Evolutionary conservation across 2,329 filamentous ascomycete species (phyloP).

Genomic region (Claviceps spartinae): DNA sequence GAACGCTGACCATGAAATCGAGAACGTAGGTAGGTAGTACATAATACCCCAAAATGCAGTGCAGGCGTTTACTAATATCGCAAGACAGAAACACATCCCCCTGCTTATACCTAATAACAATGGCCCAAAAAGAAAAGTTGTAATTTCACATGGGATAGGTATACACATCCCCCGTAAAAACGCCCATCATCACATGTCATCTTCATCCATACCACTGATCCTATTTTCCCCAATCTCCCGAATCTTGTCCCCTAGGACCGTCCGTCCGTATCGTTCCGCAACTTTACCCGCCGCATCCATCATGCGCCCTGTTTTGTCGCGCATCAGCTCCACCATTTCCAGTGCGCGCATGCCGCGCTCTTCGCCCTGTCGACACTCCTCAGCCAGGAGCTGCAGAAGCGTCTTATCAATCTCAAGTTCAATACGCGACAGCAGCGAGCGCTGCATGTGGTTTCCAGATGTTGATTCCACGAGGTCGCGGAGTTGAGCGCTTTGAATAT

Average conservation of each 20-base stretch:
- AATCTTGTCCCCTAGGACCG: conserved; percentile 81
- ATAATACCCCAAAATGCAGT: too few species aligned
- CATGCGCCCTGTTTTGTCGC: conserved; percentile 76
- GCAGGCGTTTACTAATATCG: too few species aligned
- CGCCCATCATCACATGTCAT: conserved; percentile 16
- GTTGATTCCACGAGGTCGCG: conserved; percentile 61
- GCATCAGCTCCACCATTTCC: conserved; percentile 78
- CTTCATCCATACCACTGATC: conserved; percentile 46
- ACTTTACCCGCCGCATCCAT: conserved; percentile 83
- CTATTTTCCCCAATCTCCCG: conserved; percentile 65
- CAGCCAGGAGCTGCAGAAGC: conserved; percentile 73
- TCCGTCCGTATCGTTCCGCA: conserved; percentile 69
- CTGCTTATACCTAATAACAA: background rate
- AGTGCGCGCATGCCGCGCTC: conserved; percentile 89
- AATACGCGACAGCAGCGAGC: conserved; percentile 51
- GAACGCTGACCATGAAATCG: too few species aligned
- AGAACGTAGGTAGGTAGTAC: too few species aligned
- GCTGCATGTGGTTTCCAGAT: conserved; percentile 43
- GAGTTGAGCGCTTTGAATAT: conserved; percentile 58
- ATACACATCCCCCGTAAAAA: background rate
- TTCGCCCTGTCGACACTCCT: conserved; percentile 85
- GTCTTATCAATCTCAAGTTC: conserved; percentile 84
- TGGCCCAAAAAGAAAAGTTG: background rate
- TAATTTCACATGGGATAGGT: background rate
- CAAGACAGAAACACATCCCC: background rate